Evolutionary conservation across 352 stramenopile genomes (phyloP), one percentile per base, ranked within the genome.

Genomic region (Phytopythium aichiense): DNA sequence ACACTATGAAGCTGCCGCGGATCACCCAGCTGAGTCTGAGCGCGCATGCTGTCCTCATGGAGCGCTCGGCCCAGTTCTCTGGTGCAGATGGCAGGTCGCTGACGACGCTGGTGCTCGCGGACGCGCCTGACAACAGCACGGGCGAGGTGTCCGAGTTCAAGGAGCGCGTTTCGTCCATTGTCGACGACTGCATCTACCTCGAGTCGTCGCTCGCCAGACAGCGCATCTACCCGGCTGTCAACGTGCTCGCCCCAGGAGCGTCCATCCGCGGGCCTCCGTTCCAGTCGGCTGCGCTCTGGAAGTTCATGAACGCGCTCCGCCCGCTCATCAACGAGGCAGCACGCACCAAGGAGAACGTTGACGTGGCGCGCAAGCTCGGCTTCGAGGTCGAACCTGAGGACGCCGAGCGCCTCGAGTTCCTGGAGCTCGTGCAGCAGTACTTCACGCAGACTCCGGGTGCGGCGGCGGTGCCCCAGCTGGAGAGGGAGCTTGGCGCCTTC

Each of bases 341-440:
- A 12, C 74, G 79, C 23, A 74, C 76, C 13, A 84, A 89, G 33
- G 72, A 81, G 28, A 87, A 84, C 54, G 76, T 90, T 3, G 72
- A 89, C 4, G 69, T 88, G 15, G 63, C 81, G 9, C 70, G 62
- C 31, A 77, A 84, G 45, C 68, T 94, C 16, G 84, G 84, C 9
- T 83, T 93, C n/a, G 84, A 93, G 57, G 76, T 82, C 33, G 84
- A 94, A 52, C 84, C 81, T 0, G 79, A 92, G 25, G 79, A 89
- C 57, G 77, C 74, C 12, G 81, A 94, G 58, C 74, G 72, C 35
- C 70, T 94, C 52, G 84, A 89, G 57, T 84, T 86, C 60, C 76
- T 87, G 43, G 66, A 78, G 33, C 73, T 94, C 1, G 84, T 92
- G 63, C 75, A 77, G 42, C 68, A 91, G 67, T 94, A 90, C 66